A percentile compares a stretch with the other conserved stretches of the same genome.
Conservation (phyloP, 257 asterid genomes). For the Parsonsia alboflavescens region DNA sequence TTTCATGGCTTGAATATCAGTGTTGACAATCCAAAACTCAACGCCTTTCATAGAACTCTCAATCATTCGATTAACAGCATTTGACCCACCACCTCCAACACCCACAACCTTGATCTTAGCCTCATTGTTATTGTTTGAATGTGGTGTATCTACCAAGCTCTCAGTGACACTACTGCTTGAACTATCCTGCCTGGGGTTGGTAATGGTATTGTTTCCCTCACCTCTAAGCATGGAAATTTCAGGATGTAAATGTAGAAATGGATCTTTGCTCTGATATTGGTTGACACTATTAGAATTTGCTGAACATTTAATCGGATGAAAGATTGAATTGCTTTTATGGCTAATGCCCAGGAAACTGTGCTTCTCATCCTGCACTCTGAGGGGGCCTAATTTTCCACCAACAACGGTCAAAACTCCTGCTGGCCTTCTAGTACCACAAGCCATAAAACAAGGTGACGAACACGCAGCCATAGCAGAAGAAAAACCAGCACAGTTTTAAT, state of each 20-base stretch:
- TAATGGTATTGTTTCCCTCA: slow-evolving; percentile 37
- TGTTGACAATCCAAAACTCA: slow-evolving; percentile 94
- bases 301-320: slow-evolving; percentile 49
- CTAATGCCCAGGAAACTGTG: slow-evolving; percentile 30
- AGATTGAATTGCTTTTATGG: slow-evolving; percentile 30
- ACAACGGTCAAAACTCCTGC: slow-evolving; percentile 39
- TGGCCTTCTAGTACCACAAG: slow-evolving; percentile 49
- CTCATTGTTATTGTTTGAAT: slow-evolving; percentile 49
- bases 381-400: slow-evolving; percentile 46
- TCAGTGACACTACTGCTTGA: slow-evolving; percentile 47
- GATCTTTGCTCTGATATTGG: slow-evolving; percentile 54
- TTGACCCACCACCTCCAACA: slow-evolving; percentile 97
- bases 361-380: slow-evolving; percentile 51
- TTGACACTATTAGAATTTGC: slow-evolving; percentile 53
- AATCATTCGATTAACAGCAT: slow-evolving; percentile 96
- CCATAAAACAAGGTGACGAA: slow-evolving; percentile 47
- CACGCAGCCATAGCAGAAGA: slow-evolving; percentile 51
- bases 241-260: slow-evolving; percentile 75
- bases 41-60: slow-evolving; percentile 89
- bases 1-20: slow-evolving; percentile 89
- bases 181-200: slow-evolving; percentile 47
- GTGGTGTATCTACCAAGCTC: slow-evolving; percentile 43
- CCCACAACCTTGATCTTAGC: slow-evolving; percentile 96
- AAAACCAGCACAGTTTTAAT: slow-evolving; percentile 11
- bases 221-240: slow-evolving; percentile 86